phyloP scores from a whole-genome alignment of 2,329 filamentous ascomycete species.

The Colletotrichum cuscutae region DNA sequence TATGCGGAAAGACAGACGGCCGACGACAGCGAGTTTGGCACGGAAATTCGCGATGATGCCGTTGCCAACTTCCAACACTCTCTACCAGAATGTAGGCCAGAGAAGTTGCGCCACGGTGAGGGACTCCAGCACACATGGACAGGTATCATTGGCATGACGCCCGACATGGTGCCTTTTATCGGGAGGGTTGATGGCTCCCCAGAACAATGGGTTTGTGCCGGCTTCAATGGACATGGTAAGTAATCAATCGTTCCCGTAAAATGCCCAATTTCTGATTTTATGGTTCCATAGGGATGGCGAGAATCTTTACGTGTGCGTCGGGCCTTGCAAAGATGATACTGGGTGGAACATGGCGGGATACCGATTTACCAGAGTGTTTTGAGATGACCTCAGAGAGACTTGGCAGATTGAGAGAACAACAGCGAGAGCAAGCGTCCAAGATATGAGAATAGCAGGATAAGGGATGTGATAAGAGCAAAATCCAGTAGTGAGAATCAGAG shows the following conservation, averaged over 20 bases:
- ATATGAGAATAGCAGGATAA: background rate
- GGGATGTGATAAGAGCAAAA: background rate
- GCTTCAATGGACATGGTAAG: slow-evolving; percentile 48
- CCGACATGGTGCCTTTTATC: slow-evolving; percentile 58
- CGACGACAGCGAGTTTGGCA: slow-evolving; percentile 6
- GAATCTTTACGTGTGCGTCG: slow-evolving; percentile 58
- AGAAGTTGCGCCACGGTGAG: slow-evolving; percentile 44
- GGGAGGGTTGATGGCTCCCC: slow-evolving; percentile 48
- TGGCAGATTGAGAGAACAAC: background rate
- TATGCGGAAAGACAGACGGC: background rate
- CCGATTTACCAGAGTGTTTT: slow-evolving; percentile 42
- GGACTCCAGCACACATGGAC: slow-evolving; percentile 58
- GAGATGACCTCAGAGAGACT: slow-evolving; percentile 7
- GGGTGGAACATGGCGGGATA: slow-evolving; percentile 49
- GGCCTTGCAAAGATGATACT: slow-evolving; percentile 53
- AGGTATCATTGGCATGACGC: slow-evolving; percentile 58
- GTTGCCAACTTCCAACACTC: slow-evolving; percentile 12
- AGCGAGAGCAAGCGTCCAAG: background rate
- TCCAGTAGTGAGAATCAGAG: background rate
- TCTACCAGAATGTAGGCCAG: slow-evolving; percentile 3
- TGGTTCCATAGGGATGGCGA: slow-evolving; percentile 45
- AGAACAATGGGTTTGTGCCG: slow-evolving; percentile 45
- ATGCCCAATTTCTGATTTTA: background rate
- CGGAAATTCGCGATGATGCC: slow-evolving; percentile 15
- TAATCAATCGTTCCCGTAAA: no score